Conservation (phyloP, 208 protist genomes). For the Trypanosoma mega region DNA sequence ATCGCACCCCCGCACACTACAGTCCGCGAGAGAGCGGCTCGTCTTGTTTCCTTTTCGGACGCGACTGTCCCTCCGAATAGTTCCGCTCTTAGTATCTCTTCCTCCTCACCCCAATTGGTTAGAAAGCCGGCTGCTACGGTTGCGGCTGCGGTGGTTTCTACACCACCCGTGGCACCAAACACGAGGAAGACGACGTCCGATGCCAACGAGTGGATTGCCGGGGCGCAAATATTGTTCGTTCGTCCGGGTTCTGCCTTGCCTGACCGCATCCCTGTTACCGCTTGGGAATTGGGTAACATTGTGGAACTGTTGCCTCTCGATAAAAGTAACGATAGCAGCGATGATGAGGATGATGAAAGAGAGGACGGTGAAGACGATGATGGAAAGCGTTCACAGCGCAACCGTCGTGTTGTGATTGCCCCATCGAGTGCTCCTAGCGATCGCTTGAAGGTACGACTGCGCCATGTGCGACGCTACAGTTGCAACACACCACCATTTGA, state of each 20-base stretch:
- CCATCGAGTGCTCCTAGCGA: no score
- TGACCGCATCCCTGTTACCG: not conserved
- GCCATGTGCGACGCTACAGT: slow-evolving; percentile 11
- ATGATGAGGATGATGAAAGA: not conserved
- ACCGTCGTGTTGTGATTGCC: slow-evolving; percentile 4
- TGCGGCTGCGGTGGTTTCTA: no score
- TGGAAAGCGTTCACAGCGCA: not conserved
- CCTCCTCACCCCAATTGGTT: no score
- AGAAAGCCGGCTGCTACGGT: no score
- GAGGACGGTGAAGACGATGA: not conserved
- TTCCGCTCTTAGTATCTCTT: no score
- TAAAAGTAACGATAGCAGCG: not conserved
- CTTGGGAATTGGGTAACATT: slow-evolving; percentile 15
- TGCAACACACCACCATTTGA: slow-evolving; percentile 20
- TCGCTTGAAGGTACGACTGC: not conserved
- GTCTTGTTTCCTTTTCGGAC: no score
- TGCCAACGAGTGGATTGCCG: slow-evolving; percentile 4
- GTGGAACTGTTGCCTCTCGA: not conserved
- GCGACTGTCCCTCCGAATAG: no score
- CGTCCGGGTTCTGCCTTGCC: no score
- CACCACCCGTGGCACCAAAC: no score
- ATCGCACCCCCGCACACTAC: not conserved
- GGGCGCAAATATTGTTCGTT: slow-evolving; percentile 9
- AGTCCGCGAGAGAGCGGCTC: no score
- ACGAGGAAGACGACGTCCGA: no score